phyloP scores from a whole-genome alignment of 2,329 filamentous ascomycete genomes.

The Cordyceps cateniannulata region DNA sequence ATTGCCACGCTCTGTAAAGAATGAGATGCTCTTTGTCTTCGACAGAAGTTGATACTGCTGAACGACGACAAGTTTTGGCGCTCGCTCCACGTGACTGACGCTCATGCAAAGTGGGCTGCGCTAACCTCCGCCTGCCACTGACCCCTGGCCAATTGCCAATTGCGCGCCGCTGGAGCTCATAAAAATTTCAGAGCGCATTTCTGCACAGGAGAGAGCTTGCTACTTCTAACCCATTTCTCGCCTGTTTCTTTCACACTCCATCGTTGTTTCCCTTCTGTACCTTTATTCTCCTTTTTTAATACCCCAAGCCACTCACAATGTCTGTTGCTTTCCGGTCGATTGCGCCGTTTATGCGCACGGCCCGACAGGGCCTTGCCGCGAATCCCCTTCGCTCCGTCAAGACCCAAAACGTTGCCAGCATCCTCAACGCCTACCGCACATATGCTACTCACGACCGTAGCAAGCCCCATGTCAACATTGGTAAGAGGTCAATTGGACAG shows the following conservation, averaged over 20 bases:
- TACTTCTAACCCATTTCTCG: constrained; percentile 13
- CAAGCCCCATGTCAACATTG: constrained; percentile 98
- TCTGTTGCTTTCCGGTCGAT: constrained; percentile 72
- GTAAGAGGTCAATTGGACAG: constrained; percentile 37
- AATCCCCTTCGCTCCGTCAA: constrained; percentile 72
- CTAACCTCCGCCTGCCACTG: neutral
- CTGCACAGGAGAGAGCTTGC: constrained; percentile 20
- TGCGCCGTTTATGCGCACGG: constrained; percentile 74
- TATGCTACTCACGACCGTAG: constrained; percentile 74
- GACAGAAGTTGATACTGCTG: neutral
- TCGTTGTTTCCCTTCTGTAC: constrained; percentile 21
- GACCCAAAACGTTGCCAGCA: constrained; percentile 54
- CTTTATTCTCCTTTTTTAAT: constrained; percentile 20
- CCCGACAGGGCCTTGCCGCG: constrained; percentile 64
- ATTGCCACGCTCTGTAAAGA: neutral
- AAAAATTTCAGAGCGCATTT: constrained; percentile 30
- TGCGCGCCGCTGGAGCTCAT: constrained; percentile 22
- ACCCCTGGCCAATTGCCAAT: constrained; percentile 7
- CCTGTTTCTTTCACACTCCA: constrained; percentile 14
- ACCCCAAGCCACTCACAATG: constrained; percentile 50
- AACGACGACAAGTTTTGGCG: neutral
- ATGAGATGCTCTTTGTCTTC: neutral
- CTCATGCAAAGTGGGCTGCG: constrained; percentile 4
- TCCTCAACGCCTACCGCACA: constrained; percentile 59
- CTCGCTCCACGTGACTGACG: constrained; percentile 4